phyloP scores from a whole-genome alignment of 2,329 filamentous ascomycete genomes.

The Botryotinia narcissicola region DNA sequence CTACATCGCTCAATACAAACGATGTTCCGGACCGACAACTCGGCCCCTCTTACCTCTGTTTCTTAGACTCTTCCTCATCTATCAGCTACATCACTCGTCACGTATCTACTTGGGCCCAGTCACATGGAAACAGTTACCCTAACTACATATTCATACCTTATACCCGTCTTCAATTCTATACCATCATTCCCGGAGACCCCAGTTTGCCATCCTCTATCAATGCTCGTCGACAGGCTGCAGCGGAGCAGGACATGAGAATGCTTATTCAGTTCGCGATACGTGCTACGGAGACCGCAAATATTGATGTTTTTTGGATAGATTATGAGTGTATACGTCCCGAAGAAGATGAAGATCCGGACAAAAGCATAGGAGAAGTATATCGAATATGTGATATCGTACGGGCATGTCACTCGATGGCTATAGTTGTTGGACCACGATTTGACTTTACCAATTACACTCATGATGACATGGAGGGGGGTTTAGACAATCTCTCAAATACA shows the following conservation, averaged over 20 bases:
- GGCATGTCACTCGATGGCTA: slow-evolving; percentile 22
- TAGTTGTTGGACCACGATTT: slow-evolving; percentile 17
- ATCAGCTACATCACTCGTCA: neutral
- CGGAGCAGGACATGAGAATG: neutral
- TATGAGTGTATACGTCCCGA: slow-evolving; percentile 15
- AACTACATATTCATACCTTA: slow-evolving; percentile 17
- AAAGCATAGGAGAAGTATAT: slow-evolving; percentile 18
- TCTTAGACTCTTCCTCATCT: neutral
- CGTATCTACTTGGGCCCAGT: neutral
- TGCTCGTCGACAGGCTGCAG: neutral
- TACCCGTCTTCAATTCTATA: slow-evolving; percentile 13
- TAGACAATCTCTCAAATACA: neutral
- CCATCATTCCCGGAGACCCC: neutral
- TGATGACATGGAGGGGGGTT: neutral
- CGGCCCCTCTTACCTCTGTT: slow-evolving; percentile 11
- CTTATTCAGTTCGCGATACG: slow-evolving; percentile 1
- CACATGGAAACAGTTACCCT: neutral
- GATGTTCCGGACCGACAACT: neutral
- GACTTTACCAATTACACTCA: slow-evolving; percentile 4
- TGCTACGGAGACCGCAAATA: neutral
- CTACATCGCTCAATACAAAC: neutral
- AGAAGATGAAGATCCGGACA: neutral
- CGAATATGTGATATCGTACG: slow-evolving; percentile 29
- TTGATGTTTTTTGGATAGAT: slow-evolving; percentile 17
- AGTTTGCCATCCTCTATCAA: slow-evolving; percentile 2